These are phyloP conservation scores for Boletellus deceptivus DNA, from an alignment of 1,284 basidiomycete species.

Conservation along the genomic window DNA sequence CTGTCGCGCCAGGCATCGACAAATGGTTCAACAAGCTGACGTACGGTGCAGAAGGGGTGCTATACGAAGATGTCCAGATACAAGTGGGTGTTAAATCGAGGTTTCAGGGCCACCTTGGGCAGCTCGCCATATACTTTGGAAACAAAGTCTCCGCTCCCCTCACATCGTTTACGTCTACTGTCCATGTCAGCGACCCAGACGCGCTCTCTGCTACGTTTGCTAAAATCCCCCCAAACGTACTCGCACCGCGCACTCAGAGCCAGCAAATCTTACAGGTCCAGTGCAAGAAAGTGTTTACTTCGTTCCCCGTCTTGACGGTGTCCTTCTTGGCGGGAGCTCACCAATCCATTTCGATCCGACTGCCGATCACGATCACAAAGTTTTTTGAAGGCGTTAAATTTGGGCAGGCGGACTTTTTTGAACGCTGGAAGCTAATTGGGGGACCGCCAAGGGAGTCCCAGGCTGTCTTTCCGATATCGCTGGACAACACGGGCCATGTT, in stretches of 20 bases:
- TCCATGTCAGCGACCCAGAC: conserved; percentile 72
- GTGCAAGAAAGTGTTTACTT: conserved; percentile 84
- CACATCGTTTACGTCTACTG: conserved; percentile 83
- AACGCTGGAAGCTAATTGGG: conserved; percentile 97
- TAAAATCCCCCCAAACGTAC: conserved; percentile 82
- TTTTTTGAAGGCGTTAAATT: conserved; percentile 94
- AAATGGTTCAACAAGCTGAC: conserved; percentile 89
- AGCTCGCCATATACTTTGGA: conserved; percentile 91
- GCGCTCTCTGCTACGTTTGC: conserved; percentile 81
- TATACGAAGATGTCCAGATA: conserved; percentile 94
- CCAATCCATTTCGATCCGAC: conserved; percentile 79
- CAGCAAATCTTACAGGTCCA: conserved; percentile 94
- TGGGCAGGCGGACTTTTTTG: conserved; percentile 86
- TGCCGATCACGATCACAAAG: conserved; percentile 87
- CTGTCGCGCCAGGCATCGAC: conserved; percentile 69
- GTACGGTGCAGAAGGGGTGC: conserved; percentile 81
- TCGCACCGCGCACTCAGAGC: conserved; percentile 82
- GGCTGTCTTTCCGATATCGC: conserved; percentile 76
- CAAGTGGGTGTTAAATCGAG: conserved; percentile 97
- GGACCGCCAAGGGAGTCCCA: conserved; percentile 93
- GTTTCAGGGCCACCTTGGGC: conserved; percentile 90
- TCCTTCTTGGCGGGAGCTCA: conserved; percentile 93
- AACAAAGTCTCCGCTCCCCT: conserved; percentile 91
- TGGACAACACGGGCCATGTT: conserved; percentile 67
- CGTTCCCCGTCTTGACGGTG: conserved; percentile 80